phyloP scores from a whole-genome alignment of 2,329 filamentous ascomycete species.

The Aaosphaeria arxii region DNA sequence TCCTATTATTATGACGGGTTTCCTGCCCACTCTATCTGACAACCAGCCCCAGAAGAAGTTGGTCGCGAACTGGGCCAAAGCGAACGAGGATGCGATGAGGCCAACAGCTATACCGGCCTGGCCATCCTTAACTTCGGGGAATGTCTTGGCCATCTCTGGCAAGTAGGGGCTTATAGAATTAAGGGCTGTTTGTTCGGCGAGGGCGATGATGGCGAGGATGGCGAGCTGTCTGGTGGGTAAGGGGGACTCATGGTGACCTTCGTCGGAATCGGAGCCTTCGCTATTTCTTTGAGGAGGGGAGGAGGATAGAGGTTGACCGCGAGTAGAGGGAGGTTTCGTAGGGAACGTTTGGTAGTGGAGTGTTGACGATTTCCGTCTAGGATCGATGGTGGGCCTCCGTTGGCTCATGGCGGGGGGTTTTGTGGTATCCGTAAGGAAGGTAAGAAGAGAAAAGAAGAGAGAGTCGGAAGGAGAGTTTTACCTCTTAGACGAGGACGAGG shows the following conservation, averaged over 20 bases:
- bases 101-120: conserved; percentile 87
- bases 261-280: conserved; percentile 33
- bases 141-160: conserved; percentile 84
- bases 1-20: conserved; percentile 77
- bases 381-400: conserved; percentile 33
- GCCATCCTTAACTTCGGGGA: conserved; percentile 70
- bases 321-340: conserved; percentile 66
- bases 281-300: conserved; percentile 23
- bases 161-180: conserved; percentile 97
- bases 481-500: not conserved
- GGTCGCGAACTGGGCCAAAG: conserved; percentile 85
- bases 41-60: conserved; percentile 91
- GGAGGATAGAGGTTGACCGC: conserved; percentile 50
- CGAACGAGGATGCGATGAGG: conserved; percentile 85
- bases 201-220: conserved; percentile 80
- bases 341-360: conserved; percentile 81
- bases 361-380: conserved; percentile 49
- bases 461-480: not conserved
- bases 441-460: not conserved
- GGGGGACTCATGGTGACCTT: conserved; percentile 60
- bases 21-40: conserved; percentile 74
- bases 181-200: conserved; percentile 92
- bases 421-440: conserved; percentile 5
- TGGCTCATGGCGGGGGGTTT: conserved; percentile 23
- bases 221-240: conserved; percentile 79